Base-by-base conservation (phyloP, 1,139 yeast species). In the Candida buenavistaensis region DNA sequence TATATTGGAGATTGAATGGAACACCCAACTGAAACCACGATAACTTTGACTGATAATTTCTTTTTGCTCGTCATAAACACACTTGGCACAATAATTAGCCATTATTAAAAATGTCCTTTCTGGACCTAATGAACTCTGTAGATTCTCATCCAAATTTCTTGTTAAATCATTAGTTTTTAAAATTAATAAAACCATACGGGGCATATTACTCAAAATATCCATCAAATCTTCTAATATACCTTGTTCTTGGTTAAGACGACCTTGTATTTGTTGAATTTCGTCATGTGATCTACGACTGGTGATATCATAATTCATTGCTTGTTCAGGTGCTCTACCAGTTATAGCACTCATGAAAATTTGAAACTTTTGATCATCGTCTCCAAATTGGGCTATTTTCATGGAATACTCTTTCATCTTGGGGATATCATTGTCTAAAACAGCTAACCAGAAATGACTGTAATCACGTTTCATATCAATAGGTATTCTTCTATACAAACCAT, bases 161-260 rank as follows among this genome's bases (percentile, higher is more conserved):
- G 96, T 89, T 39, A 94, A 68, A 64, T 94, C 99, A 55, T 94
- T 92, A 0, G 99, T 94, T 55, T 94, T 94, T 50, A 94, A 67
- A 38, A 94, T 86, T 44, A 92, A 70, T 29, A 94, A 61, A 17
- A 92, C 95, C 21, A 90, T 78, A 33, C 92, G 68, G 2, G 99
- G 99, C 67, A 94, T 79, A 14, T 75, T 68, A 17, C 92, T 79
- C 33, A 94, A 67, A 38, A 94, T 74, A 14, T 75, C 69, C 95
- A 94, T 90, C 48, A 94, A 66, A 47, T 83, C 84, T 32, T 82
- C 78, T 23, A 94, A 57, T 7, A 89, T 63, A 0, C 82, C 84
- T 5, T 79, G 79, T 9, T 74, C 72, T 5, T 76, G 57, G 13
- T 62, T 64, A 32, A 90, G 55, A 12, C 83, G 79, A 3, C 56